Conservation (phyloP, 345 rosid species). For the Adansonia digitata region DNA sequence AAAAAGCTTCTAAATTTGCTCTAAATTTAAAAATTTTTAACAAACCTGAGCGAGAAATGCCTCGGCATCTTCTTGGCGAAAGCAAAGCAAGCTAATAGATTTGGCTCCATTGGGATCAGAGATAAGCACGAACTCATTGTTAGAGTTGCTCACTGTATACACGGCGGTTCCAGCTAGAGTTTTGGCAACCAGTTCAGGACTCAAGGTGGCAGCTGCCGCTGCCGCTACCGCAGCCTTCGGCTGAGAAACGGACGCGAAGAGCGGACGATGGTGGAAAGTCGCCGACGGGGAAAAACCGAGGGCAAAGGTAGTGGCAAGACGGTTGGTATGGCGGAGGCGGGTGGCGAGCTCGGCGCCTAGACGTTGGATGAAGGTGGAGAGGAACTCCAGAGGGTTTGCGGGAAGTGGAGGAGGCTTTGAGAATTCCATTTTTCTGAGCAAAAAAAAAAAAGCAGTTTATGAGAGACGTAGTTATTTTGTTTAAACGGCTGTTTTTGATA, state of each 20-base stretch:
- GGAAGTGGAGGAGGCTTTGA: constrained; percentile 12
- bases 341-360: constrained; percentile 6
- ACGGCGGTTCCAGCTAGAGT: constrained; percentile 70
- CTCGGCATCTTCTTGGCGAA: constrained; percentile 90
- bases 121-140: constrained; percentile 85
- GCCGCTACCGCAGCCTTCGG: constrained; percentile 35
- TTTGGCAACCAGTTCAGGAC: constrained; percentile 63
- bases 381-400: constrained; percentile 8
- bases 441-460: background rate
- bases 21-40: background rate
- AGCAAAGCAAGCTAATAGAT: constrained; percentile 91
- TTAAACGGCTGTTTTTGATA: background rate
- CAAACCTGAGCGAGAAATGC: constrained; percentile 84
- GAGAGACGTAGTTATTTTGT: background rate
- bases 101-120: constrained; percentile 84
- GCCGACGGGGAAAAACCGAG: constrained; percentile 29
- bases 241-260: constrained; percentile 65
- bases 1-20: background rate
- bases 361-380: constrained; percentile 11
- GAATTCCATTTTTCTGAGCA: constrained; percentile 2
- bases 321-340: constrained; percentile 17
- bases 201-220: constrained; percentile 27
- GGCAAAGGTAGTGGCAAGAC: constrained; percentile 35
- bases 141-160: constrained; percentile 81
- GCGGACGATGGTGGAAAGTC: constrained; percentile 21